These are phyloP conservation scores for Sordariomycetes sp. DNA, from an alignment of 2,329 filamentous ascomycete species.

Conservation along the genomic window DNA sequence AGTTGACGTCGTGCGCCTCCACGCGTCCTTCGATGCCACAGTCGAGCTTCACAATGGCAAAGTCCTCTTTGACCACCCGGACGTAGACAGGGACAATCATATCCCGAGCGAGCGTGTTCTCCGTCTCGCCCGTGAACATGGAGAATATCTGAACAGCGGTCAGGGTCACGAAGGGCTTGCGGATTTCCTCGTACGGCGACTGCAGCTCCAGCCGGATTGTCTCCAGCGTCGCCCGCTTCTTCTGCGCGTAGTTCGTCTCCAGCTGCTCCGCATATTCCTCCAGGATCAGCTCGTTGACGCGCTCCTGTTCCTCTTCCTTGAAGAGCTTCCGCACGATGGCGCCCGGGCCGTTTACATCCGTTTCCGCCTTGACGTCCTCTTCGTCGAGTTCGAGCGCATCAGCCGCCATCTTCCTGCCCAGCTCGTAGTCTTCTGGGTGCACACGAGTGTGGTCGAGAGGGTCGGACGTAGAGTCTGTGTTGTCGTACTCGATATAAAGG, in stretches of 20 bases:
- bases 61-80: slow-evolving; percentile 80
- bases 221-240: slow-evolving; percentile 90
- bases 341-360: slow-evolving; percentile 77
- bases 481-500: slow-evolving; percentile 79
- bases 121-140: slow-evolving; percentile 91
- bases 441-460: slow-evolving; percentile 95
- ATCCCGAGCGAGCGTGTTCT: slow-evolving; percentile 69
- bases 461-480: slow-evolving; percentile 71
- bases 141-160: slow-evolving; percentile 77
- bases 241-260: slow-evolving; percentile 83
- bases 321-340: slow-evolving; percentile 94
- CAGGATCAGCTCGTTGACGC: slow-evolving; percentile 89
- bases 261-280: slow-evolving; percentile 97
- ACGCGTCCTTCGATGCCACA: slow-evolving; percentile 88
- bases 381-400: slow-evolving; percentile 95
- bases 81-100: slow-evolving; percentile 92
- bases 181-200: slow-evolving; percentile 86
- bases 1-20: slow-evolving; percentile 70
- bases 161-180: slow-evolving; percentile 65
- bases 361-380: slow-evolving; percentile 93
- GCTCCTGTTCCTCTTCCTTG: slow-evolving; percentile 84
- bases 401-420: slow-evolving; percentile 95
- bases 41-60: slow-evolving; percentile 87
- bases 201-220: slow-evolving; percentile 91
- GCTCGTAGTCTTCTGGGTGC: slow-evolving; percentile 95